A percentile compares a stretch with the other conserved stretches of the same genome.
phyloP scores from a whole-genome alignment of 164 flowering plant species.

The Annona squamosa region DNA sequence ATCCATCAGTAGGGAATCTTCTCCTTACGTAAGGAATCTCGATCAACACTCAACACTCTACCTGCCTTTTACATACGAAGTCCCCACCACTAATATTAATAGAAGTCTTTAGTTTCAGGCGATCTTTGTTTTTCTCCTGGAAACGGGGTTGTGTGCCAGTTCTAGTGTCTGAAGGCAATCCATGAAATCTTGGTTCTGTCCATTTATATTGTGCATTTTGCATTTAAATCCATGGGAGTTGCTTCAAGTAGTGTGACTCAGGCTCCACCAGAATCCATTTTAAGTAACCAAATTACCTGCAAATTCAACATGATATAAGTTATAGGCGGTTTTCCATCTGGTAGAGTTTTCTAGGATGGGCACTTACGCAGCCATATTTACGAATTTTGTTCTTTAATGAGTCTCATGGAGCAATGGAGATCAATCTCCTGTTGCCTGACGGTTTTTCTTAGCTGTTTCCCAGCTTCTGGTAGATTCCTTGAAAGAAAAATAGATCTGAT shows the following conservation, averaged over 20 bases:
- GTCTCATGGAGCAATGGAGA: background rate
- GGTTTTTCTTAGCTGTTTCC: background rate
- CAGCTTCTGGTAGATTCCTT: background rate
- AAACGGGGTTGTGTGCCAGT: background rate
- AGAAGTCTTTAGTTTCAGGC: background rate
- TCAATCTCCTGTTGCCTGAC: background rate
- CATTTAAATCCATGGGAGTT: background rate
- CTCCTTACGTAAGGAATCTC: no score
- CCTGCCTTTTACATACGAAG: no score
- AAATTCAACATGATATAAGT: background rate
- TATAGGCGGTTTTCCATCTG: background rate
- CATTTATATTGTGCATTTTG: background rate
- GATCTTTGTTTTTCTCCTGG: background rate
- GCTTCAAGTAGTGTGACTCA: background rate
- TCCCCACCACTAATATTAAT: no score
- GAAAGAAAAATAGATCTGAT: background rate
- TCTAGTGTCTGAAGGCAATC: background rate
- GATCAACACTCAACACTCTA: no score
- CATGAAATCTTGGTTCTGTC: background rate
- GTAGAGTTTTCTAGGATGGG: no score
- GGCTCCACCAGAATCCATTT: no score
- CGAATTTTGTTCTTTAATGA: background rate
- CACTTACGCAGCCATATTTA: background rate
- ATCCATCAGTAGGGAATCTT: no score
- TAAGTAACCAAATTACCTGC: background rate